A percentile compares a stretch with the other conserved stretches of the same genome.
Conservation (phyloP, 768 basidiomycete species). For the Thelephora ganbajun region DNA sequence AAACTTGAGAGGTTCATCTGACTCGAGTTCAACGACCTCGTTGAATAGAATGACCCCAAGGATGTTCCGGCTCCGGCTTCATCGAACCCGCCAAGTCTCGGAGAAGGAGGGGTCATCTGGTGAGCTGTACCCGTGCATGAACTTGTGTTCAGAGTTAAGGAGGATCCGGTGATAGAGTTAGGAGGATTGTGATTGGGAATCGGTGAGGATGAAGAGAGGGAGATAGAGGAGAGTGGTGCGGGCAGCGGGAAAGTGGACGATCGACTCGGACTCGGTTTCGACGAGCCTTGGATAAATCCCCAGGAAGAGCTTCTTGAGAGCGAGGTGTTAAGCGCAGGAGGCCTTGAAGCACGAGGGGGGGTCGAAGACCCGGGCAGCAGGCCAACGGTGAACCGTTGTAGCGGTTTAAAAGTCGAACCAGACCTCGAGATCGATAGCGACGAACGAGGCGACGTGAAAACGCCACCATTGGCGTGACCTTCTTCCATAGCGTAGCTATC, state of each 20-base stretch:
- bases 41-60: slow-evolving; percentile 22
- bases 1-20: slow-evolving; percentile 47
- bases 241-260: not conserved
- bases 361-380: slow-evolving; percentile 7
- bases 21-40: slow-evolving; percentile 55
- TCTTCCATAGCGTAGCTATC: slow-evolving; percentile 19
- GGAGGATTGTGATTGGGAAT: slow-evolving; percentile 9
- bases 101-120: slow-evolving; percentile 13
- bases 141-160: slow-evolving; percentile 1
- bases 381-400: slow-evolving; percentile 7
- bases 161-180: slow-evolving; percentile 6
- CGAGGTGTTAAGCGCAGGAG: slow-evolving; percentile 8
- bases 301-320: slow-evolving; percentile 4
- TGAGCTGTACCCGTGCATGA: slow-evolving; percentile 11
- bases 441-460: slow-evolving; percentile 20
- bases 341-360: slow-evolving; percentile 6
- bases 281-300: slow-evolving; percentile 2
- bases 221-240: slow-evolving; percentile 6
- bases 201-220: slow-evolving; percentile 15
- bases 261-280: slow-evolving; percentile 9
- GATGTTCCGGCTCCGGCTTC: slow-evolving; percentile 18
- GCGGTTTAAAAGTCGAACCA: slow-evolving; percentile 20
- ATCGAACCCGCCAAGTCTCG: slow-evolving; percentile 13
- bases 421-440: slow-evolving; percentile 37
- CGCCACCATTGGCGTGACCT: slow-evolving; percentile 11